Evolutionary conservation across 805 yeast genomes (phyloP), one percentile per base, ranked within the genome.

Genomic region (Pichia occidentalis): DNA sequence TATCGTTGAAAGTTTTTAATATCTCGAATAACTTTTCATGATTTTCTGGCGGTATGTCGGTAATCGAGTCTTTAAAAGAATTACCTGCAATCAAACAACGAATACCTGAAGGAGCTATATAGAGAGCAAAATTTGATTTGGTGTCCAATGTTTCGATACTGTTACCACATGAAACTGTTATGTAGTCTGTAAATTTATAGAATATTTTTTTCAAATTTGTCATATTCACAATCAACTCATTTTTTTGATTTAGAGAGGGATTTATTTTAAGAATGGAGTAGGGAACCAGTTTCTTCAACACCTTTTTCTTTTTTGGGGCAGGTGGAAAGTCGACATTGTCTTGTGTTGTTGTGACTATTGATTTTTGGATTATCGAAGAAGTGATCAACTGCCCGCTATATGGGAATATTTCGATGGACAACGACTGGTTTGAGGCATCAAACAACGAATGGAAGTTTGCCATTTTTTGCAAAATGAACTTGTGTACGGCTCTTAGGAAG

Each of bases 31-130:
- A 19, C 14, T 35, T 32, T 29, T 44, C 44, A 4, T 61, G 57
- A 46, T 71, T 70, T 9, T 57, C 48, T 0, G 80, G 77, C 5
- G 68, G 63, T 9, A 57, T 53, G 2, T 61, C 58, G 1, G 61
- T 37, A 7, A 65, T 44, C 12, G 64, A 56, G 7, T 51, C 47
- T 3, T 63, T 59, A 10, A 48, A 48, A 0, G 67, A 63, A 21
- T 34, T 29, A n/a, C 38, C 40, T 8, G 48, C 47, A 25, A 39
- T 37, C 24, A 64, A 63, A 26, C 70, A 70, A 32, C 78, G 58
- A 10, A 73, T 73, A 1, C 77, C 80, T 8, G 77, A 70, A 1
- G 81, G 81, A 13, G 71, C 72, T 22, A 75, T 43, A 44, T 74
- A 73, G 2, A 73, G 44, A 1, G 71, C 73, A 49, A 59, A 59